phyloP scores from a whole-genome alignment of 441 rosid species.

The Euphorbia neoarborescens region DNA sequence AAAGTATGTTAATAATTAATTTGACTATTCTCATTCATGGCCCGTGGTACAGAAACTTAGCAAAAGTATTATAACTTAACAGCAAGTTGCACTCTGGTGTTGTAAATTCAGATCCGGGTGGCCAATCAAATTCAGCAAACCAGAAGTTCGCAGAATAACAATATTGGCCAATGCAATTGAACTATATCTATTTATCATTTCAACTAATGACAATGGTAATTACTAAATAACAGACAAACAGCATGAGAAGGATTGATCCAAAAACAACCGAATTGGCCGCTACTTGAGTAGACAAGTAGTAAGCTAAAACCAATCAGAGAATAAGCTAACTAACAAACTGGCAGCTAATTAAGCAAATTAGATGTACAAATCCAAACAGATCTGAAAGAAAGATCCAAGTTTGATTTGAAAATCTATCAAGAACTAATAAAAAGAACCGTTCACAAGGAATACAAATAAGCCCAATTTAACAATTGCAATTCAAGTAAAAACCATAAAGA shows the following conservation, averaged over 20 bases:
- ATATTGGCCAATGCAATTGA: not conserved
- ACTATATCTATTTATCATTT: no score
- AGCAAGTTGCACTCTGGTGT: not conserved
- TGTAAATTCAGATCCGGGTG: slow-evolving; percentile 6
- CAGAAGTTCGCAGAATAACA: not conserved
- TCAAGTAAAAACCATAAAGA: not conserved
- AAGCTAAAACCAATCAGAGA: not conserved
- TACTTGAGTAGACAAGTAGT: not conserved
- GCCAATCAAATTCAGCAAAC: not conserved
- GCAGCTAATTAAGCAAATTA: slow-evolving; percentile 1
- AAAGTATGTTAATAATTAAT: not conserved
- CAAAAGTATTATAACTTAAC: no score
- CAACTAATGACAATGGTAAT: not conserved
- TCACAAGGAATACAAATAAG: not conserved
- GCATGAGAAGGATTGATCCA: not conserved
- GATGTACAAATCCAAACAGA: slow-evolving; percentile 4
- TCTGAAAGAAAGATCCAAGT: slow-evolving; percentile 4
- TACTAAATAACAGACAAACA: not conserved
- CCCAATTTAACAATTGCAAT: not conserved
- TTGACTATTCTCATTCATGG: not conserved
- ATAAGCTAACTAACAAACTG: not conserved
- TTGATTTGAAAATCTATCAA: not conserved
- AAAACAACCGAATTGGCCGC: not conserved
- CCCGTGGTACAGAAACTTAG: not conserved
- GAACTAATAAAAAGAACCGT: not conserved